Percentiles rank a stretch among this genome's conserved stretches.
phyloP scores from a whole-genome alignment of 441 rosid genomes.

The Pelargonium cotyledonis region DNA sequence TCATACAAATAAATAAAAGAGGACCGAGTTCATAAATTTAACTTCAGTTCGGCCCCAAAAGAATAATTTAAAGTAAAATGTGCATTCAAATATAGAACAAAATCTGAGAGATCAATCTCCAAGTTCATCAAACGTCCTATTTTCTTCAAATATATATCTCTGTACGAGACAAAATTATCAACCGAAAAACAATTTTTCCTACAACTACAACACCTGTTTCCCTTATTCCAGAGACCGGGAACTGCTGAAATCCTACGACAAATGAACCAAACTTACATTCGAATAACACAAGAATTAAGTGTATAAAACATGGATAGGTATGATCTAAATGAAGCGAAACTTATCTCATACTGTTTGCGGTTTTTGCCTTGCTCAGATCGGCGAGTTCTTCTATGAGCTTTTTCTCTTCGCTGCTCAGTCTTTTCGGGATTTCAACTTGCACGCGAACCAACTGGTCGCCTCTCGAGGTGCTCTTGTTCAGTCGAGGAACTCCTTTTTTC shows the following conservation, averaged over 20 bases:
- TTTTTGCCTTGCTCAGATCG: slow-evolving; percentile 76
- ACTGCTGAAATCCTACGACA: not conserved
- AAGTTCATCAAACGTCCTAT: too few species aligned
- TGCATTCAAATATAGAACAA: too few species aligned
- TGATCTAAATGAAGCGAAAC: slow-evolving; percentile 14
- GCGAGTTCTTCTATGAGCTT: slow-evolving; percentile 87
- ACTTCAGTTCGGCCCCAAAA: too few species aligned
- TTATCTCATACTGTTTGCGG: slow-evolving; percentile 67
- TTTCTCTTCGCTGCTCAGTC: slow-evolving; percentile 76
- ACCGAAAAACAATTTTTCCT: too few species aligned
- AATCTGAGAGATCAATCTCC: too few species aligned
- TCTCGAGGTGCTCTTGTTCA: slow-evolving; percentile 80
- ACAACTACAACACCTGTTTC: too few species aligned
- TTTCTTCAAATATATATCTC: too few species aligned
- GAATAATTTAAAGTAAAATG: too few species aligned
- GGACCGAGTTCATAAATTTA: too few species aligned
- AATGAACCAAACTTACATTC: not conserved
- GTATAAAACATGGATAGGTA: not conserved
- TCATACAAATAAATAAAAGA: too few species aligned
- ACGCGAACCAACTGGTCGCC: slow-evolving; percentile 96
- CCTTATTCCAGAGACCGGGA: too few species aligned
- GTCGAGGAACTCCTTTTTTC: slow-evolving; percentile 79
- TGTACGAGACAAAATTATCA: too few species aligned
- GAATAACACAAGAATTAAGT: not conserved
- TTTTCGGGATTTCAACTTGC: slow-evolving; percentile 90